phyloP scores from a whole-genome alignment of 2,329 filamentous ascomycete species.

The Beauveria brongniartii region DNA sequence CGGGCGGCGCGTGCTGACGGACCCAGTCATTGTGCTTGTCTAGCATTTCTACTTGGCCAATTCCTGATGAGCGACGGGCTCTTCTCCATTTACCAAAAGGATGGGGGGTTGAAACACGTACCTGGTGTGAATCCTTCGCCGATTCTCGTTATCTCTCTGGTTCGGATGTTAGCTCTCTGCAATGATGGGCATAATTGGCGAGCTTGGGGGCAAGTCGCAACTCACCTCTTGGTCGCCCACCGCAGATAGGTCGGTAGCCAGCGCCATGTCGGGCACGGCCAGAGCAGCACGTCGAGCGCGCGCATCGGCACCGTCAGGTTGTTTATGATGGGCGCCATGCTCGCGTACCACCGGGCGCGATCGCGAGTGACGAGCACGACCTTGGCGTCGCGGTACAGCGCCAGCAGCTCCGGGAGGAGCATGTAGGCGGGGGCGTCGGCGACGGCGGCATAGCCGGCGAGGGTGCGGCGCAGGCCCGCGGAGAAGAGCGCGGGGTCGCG shows the following conservation, averaged over 20 bases:
- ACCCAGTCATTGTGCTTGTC: slow-evolving; percentile 15
- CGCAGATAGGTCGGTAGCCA: slow-evolving; percentile 12
- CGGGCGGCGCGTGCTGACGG: slow-evolving; percentile 11
- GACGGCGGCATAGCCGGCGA: slow-evolving; percentile 36
- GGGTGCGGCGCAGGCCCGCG: slow-evolving; percentile 26
- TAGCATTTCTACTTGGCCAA: slow-evolving; percentile 10
- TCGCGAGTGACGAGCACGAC: slow-evolving; percentile 35
- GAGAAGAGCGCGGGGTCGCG: slow-evolving; percentile 18
- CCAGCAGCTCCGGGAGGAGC: slow-evolving; percentile 36
- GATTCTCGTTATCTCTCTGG: neutral
- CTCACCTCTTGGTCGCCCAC: neutral
- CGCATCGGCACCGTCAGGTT: slow-evolving; percentile 3
- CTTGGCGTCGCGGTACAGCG: slow-evolving; percentile 40
- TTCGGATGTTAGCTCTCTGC: no score
- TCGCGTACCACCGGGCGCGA: slow-evolving; percentile 27
- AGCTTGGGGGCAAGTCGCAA: neutral
- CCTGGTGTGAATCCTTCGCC: neutral
- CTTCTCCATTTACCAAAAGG: neutral
- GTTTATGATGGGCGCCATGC: slow-evolving; percentile 18
- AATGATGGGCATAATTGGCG: no score
- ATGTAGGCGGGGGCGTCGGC: slow-evolving; percentile 35
- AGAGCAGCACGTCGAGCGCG: slow-evolving; percentile 8
- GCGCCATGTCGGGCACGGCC: slow-evolving; percentile 12
- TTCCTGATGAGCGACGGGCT: no score
- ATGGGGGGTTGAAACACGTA: neutral